Percentiles rank a stretch among this genome's conserved stretches.
Evolutionary conservation across 306 rosid genomes (phyloP).

Genomic region (Medicago lupulina): DNA sequence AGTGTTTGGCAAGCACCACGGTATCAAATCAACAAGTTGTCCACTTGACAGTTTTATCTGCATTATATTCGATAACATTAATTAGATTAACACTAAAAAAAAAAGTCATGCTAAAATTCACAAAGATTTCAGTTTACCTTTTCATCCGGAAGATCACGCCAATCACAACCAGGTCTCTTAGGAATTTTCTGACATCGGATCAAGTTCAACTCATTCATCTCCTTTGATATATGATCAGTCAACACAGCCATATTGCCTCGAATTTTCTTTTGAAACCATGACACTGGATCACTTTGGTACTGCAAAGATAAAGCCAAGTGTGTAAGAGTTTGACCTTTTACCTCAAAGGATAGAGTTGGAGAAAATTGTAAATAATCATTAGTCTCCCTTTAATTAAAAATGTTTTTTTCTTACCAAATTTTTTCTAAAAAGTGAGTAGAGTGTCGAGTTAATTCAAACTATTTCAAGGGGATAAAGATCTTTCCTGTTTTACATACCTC

Average conservation of each 20-base stretch:
- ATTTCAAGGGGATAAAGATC: not conserved
- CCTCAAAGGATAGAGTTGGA: not conserved
- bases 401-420: not conserved
- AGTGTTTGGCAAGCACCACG: conserved; percentile 99
- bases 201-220: conserved; percentile 91
- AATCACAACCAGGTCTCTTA: conserved; percentile 91
- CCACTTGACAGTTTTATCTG: conserved; percentile 79
- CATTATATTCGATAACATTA: conserved; percentile 35
- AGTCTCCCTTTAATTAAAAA: not conserved
- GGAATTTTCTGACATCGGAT: conserved; percentile 91
- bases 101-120: not conserved
- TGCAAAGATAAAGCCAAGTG: conserved; percentile 43
- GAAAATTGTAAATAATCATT: not conserved
- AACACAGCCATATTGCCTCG: conserved; percentile 75
- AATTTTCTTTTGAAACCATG: conserved; percentile 92
- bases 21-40: conserved; percentile 84
- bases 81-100: conserved; percentile 23
- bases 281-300: conserved; percentile 77
- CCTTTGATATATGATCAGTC: conserved; percentile 91
- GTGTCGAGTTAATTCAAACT: conserved; percentile 16
- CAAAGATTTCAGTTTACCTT: conserved; percentile 58
- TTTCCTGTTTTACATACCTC: conserved; percentile 57
- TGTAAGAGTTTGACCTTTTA: not conserved
- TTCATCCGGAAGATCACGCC: conserved; percentile 94
- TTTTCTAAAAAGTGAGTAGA: not conserved